Evolutionary conservation across 768 basidiomycete species (phyloP).

Genomic region (Calocybe gangraenosa): DNA sequence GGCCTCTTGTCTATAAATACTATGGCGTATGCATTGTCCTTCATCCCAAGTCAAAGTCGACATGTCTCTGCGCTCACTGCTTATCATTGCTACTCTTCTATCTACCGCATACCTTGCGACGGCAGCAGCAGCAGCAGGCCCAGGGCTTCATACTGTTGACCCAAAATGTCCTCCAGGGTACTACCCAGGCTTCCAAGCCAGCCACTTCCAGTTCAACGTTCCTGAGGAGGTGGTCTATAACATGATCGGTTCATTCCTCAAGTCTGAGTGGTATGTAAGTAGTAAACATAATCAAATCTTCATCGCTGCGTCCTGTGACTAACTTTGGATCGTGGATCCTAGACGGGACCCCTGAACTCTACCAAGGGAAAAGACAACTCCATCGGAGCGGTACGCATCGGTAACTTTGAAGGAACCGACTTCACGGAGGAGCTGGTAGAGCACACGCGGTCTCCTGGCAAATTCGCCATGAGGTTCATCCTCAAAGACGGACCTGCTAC

Average conservation of each 20-base stretch:
- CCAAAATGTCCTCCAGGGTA: constrained; percentile 3
- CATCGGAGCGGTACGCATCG: constrained; percentile 7
- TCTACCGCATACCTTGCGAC: neutral
- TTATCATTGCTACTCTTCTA: neutral
- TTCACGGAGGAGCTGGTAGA: constrained; percentile 9
- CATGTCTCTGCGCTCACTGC: neutral
- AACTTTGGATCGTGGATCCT: neutral
- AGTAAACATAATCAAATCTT: neutral
- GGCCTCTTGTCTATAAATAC: no score
- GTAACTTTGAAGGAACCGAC: neutral
- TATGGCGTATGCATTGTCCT: no score
- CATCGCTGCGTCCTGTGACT: no score
- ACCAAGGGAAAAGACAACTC: constrained; percentile 10
- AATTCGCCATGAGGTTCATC: constrained; percentile 4
- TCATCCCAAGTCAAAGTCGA: neutral
- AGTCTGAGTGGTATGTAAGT: constrained; percentile 12
- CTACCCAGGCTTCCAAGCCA: constrained; percentile 6
- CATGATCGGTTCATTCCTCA: constrained; percentile 9
- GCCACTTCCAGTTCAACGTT: constrained; percentile 4
- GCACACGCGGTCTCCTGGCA: constrained; percentile 4
- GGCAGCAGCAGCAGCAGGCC: neutral
- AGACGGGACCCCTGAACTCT: constrained; percentile 6
- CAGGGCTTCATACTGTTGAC: neutral
- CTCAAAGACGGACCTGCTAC: neutral
- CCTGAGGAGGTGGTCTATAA: neutral